These are phyloP conservation scores for Acanthamoeba healyi DNA, from an alignment of 208 protist genomes.

Conservation along the genomic window DNA sequence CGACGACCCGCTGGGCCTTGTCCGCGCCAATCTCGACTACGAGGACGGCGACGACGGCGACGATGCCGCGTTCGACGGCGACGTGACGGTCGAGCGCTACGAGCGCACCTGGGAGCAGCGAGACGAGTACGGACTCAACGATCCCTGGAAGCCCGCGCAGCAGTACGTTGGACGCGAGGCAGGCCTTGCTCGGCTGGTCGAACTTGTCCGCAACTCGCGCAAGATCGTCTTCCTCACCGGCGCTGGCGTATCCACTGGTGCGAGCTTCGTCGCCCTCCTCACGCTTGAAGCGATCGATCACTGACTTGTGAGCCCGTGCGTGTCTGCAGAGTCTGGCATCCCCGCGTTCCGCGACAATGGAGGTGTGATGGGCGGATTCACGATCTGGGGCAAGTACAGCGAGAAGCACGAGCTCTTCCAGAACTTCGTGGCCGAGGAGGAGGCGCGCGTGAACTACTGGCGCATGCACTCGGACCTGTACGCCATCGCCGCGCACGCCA, in stretches of 20 bases:
- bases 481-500: not conserved
- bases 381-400: constrained; percentile 74
- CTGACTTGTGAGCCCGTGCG: not conserved
- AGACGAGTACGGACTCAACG: constrained; percentile 63
- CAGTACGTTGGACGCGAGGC: constrained; percentile 23
- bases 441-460: constrained; percentile 61
- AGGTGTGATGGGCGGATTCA: constrained; percentile 36
- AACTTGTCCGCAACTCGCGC: constrained; percentile 9
- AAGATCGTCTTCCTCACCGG: constrained; percentile 73
- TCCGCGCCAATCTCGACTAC: constrained; percentile 3
- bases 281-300: not conserved
- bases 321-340: constrained; percentile 58
- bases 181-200: constrained; percentile 2
- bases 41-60: constrained; percentile 51
- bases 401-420: constrained; percentile 71
- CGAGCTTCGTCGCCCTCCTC: not conserved
- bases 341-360: constrained; percentile 40
- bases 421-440: constrained; percentile 62
- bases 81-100: constrained; percentile 25
- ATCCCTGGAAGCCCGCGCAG: constrained; percentile 43
- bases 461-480: constrained; percentile 60
- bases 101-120: constrained; percentile 68
- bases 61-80: not conserved
- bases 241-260: constrained; percentile 56
- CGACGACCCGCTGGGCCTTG: constrained; percentile 60